A percentile compares a stretch with the other conserved stretches of the same genome.
phyloP scores from a whole-genome alignment of 2,329 filamentous ascomycete genomes.

The Colletotrichum brevisporum region DNA sequence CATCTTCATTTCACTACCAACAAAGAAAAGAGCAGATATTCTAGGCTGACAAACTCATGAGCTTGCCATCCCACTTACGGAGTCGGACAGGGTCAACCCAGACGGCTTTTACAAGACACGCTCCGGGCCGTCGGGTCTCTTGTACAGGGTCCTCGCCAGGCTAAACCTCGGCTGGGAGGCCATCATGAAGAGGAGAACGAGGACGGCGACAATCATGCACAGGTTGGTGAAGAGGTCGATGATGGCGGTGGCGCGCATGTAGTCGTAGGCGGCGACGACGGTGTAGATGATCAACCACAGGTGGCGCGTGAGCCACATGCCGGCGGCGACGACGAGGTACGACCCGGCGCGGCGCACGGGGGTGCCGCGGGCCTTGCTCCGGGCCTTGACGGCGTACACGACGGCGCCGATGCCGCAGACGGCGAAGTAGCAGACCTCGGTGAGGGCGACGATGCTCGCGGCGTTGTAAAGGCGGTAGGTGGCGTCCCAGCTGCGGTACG shows the following conservation, averaged over 20 bases:
- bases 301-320: constrained; percentile 46
- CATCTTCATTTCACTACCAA: too few relatives aligned
- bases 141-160: constrained; percentile 44
- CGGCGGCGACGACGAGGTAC: constrained; percentile 44
- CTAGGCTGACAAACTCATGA: too few relatives aligned
- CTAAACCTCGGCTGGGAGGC: constrained; percentile 46
- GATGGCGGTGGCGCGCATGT: constrained; percentile 31
- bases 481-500: not conserved
- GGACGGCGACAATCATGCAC: constrained; percentile 46
- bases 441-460: not conserved
- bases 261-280: not conserved
- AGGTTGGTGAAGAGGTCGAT: constrained; percentile 44
- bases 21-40: too few relatives aligned
- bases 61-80: too few relatives aligned
- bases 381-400: constrained; percentile 23
- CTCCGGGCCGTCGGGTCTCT: too few relatives aligned
- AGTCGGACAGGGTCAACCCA: too few relatives aligned
- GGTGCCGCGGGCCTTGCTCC: constrained; percentile 24
- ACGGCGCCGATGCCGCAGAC: constrained; percentile 16
- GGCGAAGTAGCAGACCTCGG: not conserved
- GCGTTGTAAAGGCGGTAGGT: not conserved
- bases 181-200: constrained; percentile 46
- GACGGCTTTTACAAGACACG: too few relatives aligned
- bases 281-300: constrained; percentile 43
- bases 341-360: constrained; percentile 41